Evolutionary conservation across 2,329 filamentous ascomycete genomes (phyloP).

Genomic region (Colletotrichum magnum): DNA sequence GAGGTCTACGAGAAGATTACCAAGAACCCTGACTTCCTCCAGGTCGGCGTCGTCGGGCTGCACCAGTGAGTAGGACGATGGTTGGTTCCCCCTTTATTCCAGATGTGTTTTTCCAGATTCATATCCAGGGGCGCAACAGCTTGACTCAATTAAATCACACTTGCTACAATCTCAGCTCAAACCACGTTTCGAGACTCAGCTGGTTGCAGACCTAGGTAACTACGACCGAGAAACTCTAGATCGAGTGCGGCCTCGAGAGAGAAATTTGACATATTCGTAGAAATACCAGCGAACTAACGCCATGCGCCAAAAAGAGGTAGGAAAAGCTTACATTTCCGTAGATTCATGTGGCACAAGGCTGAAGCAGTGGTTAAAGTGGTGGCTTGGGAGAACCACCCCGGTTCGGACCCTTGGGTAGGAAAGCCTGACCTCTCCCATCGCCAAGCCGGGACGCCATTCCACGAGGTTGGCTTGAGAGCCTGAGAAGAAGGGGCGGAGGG

Average conservation of each 20-base stretch:
- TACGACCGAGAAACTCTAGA: no score
- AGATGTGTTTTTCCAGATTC: neutral
- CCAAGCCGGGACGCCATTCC: neutral
- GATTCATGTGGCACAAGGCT: slow-evolving; percentile 23
- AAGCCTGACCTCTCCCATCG: neutral
- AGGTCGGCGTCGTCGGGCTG: slow-evolving; percentile 32
- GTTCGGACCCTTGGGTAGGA: neutral
- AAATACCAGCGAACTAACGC: neutral
- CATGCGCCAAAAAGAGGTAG: neutral
- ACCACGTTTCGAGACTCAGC: no score
- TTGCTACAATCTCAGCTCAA: no score
- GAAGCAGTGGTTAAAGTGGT: slow-evolving; percentile 2
- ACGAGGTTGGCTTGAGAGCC: no score
- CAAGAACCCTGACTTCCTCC: slow-evolving; percentile 41
- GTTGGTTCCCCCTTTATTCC: neutral
- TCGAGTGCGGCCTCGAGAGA: neutral
- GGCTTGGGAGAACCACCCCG: neutral
- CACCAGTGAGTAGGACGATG: neutral
- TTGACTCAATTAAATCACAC: neutral
- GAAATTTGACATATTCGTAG: neutral
- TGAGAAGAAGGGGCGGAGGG: no score
- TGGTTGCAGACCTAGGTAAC: no score
- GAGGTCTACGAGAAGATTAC: slow-evolving; percentile 35
- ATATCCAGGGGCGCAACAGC: neutral
- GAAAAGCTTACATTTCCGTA: slow-evolving; percentile 9